Conservation (phyloP, 768 basidiomycete species). For the Krasilnikovozyma curviuscula region DNA sequence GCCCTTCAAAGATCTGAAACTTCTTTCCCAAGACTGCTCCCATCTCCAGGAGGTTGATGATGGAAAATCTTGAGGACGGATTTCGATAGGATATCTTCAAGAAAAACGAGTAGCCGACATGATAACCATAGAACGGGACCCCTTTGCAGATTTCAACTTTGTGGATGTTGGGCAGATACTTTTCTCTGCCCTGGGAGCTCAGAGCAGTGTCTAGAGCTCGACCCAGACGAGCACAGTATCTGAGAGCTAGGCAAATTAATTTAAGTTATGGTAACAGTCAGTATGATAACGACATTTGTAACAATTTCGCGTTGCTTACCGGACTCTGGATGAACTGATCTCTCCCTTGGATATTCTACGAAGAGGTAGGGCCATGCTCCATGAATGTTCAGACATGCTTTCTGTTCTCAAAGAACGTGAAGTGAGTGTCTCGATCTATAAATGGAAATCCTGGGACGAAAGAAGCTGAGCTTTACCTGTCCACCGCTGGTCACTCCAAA, state of each 20-base stretch:
- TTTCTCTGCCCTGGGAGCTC: slow-evolving; percentile 36
- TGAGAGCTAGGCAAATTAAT: slow-evolving; percentile 6
- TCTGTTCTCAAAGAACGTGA: slow-evolving; percentile 17
- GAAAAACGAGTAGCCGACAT: slow-evolving; percentile 62
- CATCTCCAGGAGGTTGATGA: slow-evolving; percentile 55
- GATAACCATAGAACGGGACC: slow-evolving; percentile 89
- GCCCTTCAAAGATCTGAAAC: slow-evolving; percentile 70
- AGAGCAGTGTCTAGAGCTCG: slow-evolving; percentile 71
- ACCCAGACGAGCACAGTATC: slow-evolving; percentile 47
- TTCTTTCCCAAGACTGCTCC: slow-evolving; percentile 62
- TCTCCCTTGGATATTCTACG: slow-evolving; percentile 46
- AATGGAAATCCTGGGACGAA: background rate
- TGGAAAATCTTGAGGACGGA: slow-evolving; percentile 47
- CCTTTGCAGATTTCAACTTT: slow-evolving; percentile 50
- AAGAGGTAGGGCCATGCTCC: slow-evolving; percentile 89
- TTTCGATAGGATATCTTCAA: slow-evolving; percentile 65
- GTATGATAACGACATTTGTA: slow-evolving; percentile 1
- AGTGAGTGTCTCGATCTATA: background rate
- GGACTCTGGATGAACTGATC: slow-evolving; percentile 40
- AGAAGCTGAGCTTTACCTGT: slow-evolving; percentile 19
- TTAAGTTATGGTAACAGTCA: slow-evolving; percentile 14
- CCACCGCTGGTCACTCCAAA: slow-evolving; percentile 65
- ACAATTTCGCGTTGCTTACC: slow-evolving; percentile 32
- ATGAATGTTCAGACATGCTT: slow-evolving; percentile 74
- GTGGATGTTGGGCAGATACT: slow-evolving; percentile 32